Evolutionary conservation across 345 rosid species (phyloP).

Genomic region (Salix dunnii): DNA sequence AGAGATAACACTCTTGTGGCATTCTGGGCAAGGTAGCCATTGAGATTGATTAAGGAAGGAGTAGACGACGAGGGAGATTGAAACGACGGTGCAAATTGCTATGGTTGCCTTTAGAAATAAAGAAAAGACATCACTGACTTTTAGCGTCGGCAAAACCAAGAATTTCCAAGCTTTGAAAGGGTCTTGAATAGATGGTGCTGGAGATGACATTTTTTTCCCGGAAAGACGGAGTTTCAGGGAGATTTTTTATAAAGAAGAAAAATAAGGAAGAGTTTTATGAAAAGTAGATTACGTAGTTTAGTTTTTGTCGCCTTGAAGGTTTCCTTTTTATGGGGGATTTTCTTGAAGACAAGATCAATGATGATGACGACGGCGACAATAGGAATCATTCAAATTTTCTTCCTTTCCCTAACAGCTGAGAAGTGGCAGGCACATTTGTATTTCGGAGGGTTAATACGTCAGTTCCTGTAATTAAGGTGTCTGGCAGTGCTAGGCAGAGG

Average conservation of each 20-base stretch:
- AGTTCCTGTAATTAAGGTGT: too few species aligned
- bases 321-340: not conserved
- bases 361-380: not conserved
- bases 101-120: constrained; percentile 38
- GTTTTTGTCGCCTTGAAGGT: not conserved
- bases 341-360: not conserved
- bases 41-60: constrained; percentile 32
- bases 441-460: too few species aligned
- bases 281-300: not conserved
- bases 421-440: too few species aligned
- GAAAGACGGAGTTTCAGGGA: not conserved
- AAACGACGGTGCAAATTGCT: constrained; percentile 37
- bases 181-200: constrained; percentile 28
- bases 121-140: constrained; percentile 32
- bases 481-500: too few species aligned
- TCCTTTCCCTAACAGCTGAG: too few species aligned
- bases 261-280: not conserved
- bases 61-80: constrained; percentile 42
- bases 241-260: not conserved
- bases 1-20: constrained; percentile 10
- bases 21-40: constrained; percentile 22
- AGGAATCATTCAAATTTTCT: too few species aligned
- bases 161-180: constrained; percentile 37
- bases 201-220: constrained; percentile 19
- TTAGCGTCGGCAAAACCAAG: constrained; percentile 30